These are phyloP conservation scores for Saturnispora mendoncae DNA, from an alignment of 805 yeast species.

Conservation along the genomic window DNA sequence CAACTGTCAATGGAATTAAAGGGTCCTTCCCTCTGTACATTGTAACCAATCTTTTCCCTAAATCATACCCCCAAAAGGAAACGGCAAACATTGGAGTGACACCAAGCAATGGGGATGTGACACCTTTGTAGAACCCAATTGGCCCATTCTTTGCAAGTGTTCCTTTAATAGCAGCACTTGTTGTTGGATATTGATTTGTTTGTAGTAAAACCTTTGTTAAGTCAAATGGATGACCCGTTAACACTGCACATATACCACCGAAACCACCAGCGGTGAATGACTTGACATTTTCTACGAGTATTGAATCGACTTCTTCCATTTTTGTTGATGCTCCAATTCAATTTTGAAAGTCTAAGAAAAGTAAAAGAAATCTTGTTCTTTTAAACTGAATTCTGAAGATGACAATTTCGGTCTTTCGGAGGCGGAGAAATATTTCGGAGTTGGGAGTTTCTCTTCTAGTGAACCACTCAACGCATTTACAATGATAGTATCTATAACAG, in stretches of 20 bases:
- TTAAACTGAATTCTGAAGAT: not conserved
- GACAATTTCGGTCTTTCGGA: slow-evolving; percentile 2
- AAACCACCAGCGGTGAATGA: slow-evolving; percentile 91
- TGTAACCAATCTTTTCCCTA: slow-evolving; percentile 72
- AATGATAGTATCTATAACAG: not conserved
- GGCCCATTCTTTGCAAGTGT: slow-evolving; percentile 71
- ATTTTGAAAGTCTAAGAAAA: not conserved
- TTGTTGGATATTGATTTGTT: slow-evolving; percentile 58
- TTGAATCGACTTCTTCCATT: slow-evolving; percentile 30
- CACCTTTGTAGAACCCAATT: slow-evolving; percentile 84
- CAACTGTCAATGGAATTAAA: slow-evolving; percentile 34
- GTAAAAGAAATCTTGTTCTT: not conserved
- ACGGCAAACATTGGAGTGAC: slow-evolving; percentile 99
- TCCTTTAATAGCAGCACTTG: slow-evolving; percentile 57
- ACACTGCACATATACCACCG: slow-evolving; percentile 92
- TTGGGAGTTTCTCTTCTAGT: not conserved
- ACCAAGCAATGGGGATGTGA: slow-evolving; percentile 88
- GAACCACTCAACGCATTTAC: not conserved
- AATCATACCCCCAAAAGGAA: slow-evolving; percentile 96
- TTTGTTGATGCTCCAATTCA: not conserved
- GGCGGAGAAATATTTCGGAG: slow-evolving; percentile 5
- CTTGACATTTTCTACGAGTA: slow-evolving; percentile 66
- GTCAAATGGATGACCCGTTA: slow-evolving; percentile 96
- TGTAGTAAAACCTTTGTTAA: slow-evolving; percentile 86
- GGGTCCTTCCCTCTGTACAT: slow-evolving; percentile 27